A percentile compares a stretch with the other conserved stretches of the same genome.
Evolutionary conservation across 768 basidiomycete species (phyloP).

Genomic region (Mycena indigotica): DNA sequence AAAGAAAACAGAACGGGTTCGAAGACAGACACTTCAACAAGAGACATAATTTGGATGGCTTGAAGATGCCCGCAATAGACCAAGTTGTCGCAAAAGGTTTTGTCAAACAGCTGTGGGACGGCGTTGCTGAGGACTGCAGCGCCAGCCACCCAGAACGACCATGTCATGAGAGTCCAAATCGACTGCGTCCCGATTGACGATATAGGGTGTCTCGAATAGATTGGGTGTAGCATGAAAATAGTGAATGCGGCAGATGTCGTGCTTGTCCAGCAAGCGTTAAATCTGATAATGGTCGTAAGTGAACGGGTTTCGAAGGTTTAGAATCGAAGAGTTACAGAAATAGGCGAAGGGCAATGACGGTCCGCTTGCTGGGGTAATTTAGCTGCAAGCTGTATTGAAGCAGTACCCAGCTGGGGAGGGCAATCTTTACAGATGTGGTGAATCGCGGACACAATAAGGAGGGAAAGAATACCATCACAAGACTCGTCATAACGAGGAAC

Average conservation of each 20-base stretch:
- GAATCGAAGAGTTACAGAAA: conserved; percentile 52
- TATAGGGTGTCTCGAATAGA: conserved; percentile 54
- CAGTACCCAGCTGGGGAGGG: conserved; percentile 60
- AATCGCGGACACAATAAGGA: too few species aligned
- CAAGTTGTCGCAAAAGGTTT: conserved; percentile 42
- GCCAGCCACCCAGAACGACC: conserved; percentile 63
- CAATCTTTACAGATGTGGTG: conserved; percentile 41
- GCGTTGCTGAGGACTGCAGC: conserved; percentile 54
- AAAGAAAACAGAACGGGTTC: not conserved
- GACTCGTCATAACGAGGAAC: conserved; percentile 50
- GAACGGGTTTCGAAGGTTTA: not conserved
- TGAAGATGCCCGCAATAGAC: conserved; percentile 62
- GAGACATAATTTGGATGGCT: conserved; percentile 54
- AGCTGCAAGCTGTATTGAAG: conserved; percentile 56
- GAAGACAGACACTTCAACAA: conserved; percentile 58
- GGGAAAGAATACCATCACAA: conserved; percentile 43
- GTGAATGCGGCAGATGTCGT: conserved; percentile 53
- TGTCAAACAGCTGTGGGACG: conserved; percentile 45
- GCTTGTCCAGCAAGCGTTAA: conserved; percentile 62
- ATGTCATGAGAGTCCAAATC: conserved; percentile 60
- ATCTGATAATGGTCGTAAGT: conserved; percentile 37
- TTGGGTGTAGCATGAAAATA: conserved; percentile 63
- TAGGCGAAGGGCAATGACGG: conserved; percentile 47
- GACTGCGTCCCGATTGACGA: conserved; percentile 62
- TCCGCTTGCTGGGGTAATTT: conserved; percentile 50